phyloP scores from a whole-genome alignment of 2,329 filamentous ascomycete genomes.

The Trichophyton rubrum region DNA sequence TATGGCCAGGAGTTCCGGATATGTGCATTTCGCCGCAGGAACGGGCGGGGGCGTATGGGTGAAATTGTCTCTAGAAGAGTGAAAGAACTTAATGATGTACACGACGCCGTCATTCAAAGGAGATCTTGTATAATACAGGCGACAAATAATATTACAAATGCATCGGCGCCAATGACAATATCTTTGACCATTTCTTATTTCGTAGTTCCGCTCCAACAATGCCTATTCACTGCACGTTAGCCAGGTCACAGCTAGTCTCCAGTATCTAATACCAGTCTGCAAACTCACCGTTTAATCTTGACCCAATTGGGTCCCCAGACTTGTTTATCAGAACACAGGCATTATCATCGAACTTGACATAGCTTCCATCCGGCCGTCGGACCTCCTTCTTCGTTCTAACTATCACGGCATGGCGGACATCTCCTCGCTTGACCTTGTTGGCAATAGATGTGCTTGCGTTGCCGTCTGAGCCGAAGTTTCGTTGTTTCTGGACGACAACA shows the following conservation, averaged over 20 bases:
- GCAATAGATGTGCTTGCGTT: conserved; percentile 61
- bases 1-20: not conserved
- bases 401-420: conserved; percentile 90
- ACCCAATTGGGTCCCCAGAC: conserved; percentile 86
- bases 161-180: conserved; percentile 84
- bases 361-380: conserved; percentile 74
- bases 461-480: conserved; percentile 49
- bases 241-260: not conserved
- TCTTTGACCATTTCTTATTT: conserved; percentile 96
- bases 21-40: not conserved
- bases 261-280: not conserved
- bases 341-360: conserved; percentile 93
- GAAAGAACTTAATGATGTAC: not conserved
- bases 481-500: conserved; percentile 93
- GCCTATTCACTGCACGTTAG: conserved; percentile 34
- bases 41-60: not conserved
- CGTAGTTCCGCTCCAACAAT: conserved; percentile 82
- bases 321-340: conserved; percentile 97
- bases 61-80: not conserved
- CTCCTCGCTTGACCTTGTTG: conserved; percentile 91
- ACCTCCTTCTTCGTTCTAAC: conserved; percentile 83
- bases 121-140: conserved; percentile 4
- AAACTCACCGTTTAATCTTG: conserved; percentile 62
- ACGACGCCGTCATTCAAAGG: not conserved
- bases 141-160: conserved; percentile 43